Percentiles rank a stretch among this genome's conserved stretches.
Evolutionary conservation across 495 filamentous ascomycete species (phyloP).

Genomic region (Glonium stellatum): DNA sequence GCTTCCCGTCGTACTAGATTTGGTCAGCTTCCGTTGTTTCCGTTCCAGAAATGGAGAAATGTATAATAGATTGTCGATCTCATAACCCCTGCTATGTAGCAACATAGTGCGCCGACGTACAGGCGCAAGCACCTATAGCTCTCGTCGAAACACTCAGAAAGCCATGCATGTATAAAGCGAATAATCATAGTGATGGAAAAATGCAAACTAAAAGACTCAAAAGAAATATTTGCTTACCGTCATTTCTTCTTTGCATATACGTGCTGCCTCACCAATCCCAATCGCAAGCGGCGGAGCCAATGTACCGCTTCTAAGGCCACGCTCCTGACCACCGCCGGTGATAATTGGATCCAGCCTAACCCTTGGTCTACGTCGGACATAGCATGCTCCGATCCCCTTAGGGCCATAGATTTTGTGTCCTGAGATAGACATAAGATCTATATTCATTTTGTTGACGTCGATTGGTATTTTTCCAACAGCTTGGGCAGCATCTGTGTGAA

Average conservation of each 20-base stretch:
- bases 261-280: slow-evolving; percentile 91
- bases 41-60: not conserved
- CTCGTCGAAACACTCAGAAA: slow-evolving; percentile 43
- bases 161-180: slow-evolving; percentile 63
- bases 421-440: slow-evolving; percentile 98
- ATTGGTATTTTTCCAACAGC: slow-evolving; percentile 95
- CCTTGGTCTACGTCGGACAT: slow-evolving; percentile 80
- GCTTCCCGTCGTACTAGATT: slow-evolving; percentile 78
- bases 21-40: slow-evolving; percentile 30
- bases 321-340: slow-evolving; percentile 90
- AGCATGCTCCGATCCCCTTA: slow-evolving; percentile 95
- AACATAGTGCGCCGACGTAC: slow-evolving; percentile 44
- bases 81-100: slow-evolving; percentile 50
- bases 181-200: slow-evolving; percentile 47
- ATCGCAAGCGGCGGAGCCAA: slow-evolving; percentile 82
- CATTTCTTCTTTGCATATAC: slow-evolving; percentile 83
- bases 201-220: slow-evolving; percentile 5
- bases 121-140: slow-evolving; percentile 21
- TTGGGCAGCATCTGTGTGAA: slow-evolving; percentile 97
- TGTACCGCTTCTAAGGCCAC: slow-evolving; percentile 88
- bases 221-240: slow-evolving; percentile 52
- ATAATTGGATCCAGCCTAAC: slow-evolving; percentile 95
- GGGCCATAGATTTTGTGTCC: slow-evolving; percentile 98
- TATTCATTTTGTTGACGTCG: slow-evolving; percentile 93
- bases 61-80: slow-evolving; percentile 22